phyloP scores from a whole-genome alignment of 257 asterid species.

The Plectranthus barbatus region DNA sequence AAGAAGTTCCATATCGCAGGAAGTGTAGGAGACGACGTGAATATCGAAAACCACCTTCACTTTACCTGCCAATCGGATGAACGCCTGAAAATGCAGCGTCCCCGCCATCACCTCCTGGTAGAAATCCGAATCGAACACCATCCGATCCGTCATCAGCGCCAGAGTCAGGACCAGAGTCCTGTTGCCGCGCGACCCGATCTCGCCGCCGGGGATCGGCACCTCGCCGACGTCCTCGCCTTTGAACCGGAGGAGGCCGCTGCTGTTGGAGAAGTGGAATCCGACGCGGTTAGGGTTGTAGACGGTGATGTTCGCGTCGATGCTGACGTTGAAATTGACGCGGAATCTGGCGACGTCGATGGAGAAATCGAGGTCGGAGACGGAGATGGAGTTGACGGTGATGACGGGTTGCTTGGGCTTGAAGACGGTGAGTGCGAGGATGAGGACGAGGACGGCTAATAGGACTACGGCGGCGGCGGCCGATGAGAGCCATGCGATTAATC shows the following conservation, averaged over 20 bases:
- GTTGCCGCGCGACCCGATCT: conserved; percentile 35
- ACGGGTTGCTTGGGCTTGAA: conserved; percentile 58
- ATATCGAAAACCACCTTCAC: conserved; percentile 37
- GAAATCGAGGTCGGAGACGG: conserved; percentile 32
- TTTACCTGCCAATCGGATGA: conserved; percentile 36
- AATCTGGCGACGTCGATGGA: conserved; percentile 31
- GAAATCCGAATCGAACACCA: conserved; percentile 31
- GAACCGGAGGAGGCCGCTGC: conserved; percentile 39
- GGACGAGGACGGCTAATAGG: conserved; percentile 25
- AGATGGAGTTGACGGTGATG: conserved; percentile 38
- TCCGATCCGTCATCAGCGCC: conserved; percentile 57
- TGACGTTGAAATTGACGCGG: conserved; percentile 35
- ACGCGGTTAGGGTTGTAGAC: conserved; percentile 59
- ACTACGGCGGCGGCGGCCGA: conserved; percentile 15
- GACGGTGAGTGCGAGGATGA: conserved; percentile 49
- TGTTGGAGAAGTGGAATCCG: conserved; percentile 41
- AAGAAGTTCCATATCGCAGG: conserved; percentile 43
- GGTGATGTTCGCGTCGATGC: conserved; percentile 27
- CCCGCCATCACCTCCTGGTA: conserved; percentile 37
- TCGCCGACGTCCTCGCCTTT: conserved; percentile 48
- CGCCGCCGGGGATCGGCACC: conserved; percentile 51
- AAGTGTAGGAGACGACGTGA: conserved; percentile 35
- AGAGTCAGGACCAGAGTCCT: conserved; percentile 38
- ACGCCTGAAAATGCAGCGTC: conserved; percentile 26
- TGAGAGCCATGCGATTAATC: conserved; percentile 9